Evolutionary conservation across 1,284 basidiomycete species (phyloP).

Genomic region (Somion occarium): DNA sequence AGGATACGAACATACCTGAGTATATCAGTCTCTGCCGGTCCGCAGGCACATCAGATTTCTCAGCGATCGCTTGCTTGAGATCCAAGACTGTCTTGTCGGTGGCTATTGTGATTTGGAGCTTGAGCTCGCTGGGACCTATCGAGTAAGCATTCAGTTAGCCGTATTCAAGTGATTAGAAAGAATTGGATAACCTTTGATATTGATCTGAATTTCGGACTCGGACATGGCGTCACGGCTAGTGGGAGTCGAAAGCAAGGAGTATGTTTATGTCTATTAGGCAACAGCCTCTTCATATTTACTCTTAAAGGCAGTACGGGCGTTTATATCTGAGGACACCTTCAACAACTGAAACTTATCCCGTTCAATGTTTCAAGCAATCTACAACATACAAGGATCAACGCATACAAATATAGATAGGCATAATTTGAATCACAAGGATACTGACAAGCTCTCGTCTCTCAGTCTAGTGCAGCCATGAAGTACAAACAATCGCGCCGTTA

Average conservation of each 20-base stretch:
- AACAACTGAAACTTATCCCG: too few species aligned
- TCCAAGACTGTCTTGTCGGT: constrained; percentile 79
- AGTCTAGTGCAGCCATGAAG: too few species aligned
- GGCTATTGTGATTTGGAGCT: constrained; percentile 79
- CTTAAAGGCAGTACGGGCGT: too few species aligned
- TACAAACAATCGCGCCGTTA: too few species aligned
- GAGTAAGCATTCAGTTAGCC: background rate
- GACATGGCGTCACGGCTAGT: background rate
- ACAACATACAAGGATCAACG: too few species aligned
- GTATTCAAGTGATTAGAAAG: background rate
- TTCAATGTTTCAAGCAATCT: too few species aligned
- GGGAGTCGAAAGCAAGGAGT: background rate
- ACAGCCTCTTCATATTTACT: constrained; percentile 1
- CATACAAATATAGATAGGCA: too few species aligned
- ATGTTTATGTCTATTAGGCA: constrained; percentile 4
- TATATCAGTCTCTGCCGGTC: constrained; percentile 85
- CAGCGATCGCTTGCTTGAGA: constrained; percentile 82
- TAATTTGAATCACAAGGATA: too few species aligned
- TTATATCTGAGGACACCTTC: too few species aligned
- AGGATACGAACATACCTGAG: constrained; percentile 53
- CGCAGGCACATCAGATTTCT: constrained; percentile 79
- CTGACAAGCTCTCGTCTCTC: too few species aligned
- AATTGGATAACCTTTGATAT: constrained; percentile 57
- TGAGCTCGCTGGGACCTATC: constrained; percentile 82
- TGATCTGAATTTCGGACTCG: constrained; percentile 60